A percentile compares a stretch with the other conserved stretches of the same genome.
These are phyloP conservation scores for Orbilia javanica DNA, from an alignment of 2,329 filamentous ascomycete genomes.

Conservation along the genomic window DNA sequence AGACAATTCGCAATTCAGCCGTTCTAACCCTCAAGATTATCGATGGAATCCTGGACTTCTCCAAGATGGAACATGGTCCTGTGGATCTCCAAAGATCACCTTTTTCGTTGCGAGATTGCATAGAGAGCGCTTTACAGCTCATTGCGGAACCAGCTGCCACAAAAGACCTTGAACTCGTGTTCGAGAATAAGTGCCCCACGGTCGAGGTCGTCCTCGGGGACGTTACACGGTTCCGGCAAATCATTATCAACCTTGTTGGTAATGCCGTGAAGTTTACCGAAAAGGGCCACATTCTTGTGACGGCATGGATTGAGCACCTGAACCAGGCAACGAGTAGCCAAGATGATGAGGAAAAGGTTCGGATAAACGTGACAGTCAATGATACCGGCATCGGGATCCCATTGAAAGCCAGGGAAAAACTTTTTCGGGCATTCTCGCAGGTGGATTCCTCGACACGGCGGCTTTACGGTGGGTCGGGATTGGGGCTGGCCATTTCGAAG, in stretches of 20 bases:
- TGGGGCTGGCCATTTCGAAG: slow-evolving; percentile 73
- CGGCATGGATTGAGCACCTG: slow-evolving; percentile 64
- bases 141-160: slow-evolving; percentile 65
- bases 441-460: slow-evolving; percentile 71
- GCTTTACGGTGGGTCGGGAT: slow-evolving; percentile 71
- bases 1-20: slow-evolving; percentile 73
- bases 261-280: slow-evolving; percentile 76
- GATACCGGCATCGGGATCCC: slow-evolving; percentile 72
- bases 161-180: slow-evolving; percentile 66
- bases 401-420: slow-evolving; percentile 66
- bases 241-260: slow-evolving; percentile 73
- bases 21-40: slow-evolving; percentile 73
- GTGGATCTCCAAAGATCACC: slow-evolving; percentile 72
- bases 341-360: slow-evolving; percentile 67
- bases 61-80: slow-evolving; percentile 73
- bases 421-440: slow-evolving; percentile 72
- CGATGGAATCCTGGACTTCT: slow-evolving; percentile 77
- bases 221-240: slow-evolving; percentile 73
- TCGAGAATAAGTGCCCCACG: slow-evolving; percentile 68
- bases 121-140: slow-evolving; percentile 67
- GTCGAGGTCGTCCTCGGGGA: slow-evolving; percentile 70
- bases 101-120: slow-evolving; percentile 69
- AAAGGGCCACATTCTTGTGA: slow-evolving; percentile 69
- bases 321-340: slow-evolving; percentile 58
- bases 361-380: slow-evolving; percentile 69